These are phyloP conservation scores for Alternaria triticina DNA, from an alignment of 2,329 filamentous ascomycete species.

Conservation along the genomic window DNA sequence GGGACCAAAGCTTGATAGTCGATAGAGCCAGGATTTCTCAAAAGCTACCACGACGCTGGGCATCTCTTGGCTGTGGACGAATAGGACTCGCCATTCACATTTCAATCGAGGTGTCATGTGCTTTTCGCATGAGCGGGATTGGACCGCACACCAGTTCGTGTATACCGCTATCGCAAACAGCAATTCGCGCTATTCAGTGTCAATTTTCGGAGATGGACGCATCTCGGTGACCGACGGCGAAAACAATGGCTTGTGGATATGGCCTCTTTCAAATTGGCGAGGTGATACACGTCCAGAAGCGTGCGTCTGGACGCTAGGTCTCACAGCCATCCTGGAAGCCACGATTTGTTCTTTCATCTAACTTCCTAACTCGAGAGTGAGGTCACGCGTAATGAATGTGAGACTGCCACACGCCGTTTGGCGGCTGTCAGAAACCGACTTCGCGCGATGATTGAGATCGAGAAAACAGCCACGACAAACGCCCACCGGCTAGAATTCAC, in stretches of 20 bases:
- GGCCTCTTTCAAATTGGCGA: neutral
- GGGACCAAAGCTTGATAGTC: neutral
- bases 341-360: neutral
- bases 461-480: neutral
- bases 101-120: neutral
- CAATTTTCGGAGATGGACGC: neutral
- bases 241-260: neutral
- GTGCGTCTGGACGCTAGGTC: neutral
- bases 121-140: neutral
- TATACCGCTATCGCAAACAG: neutral
- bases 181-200: neutral
- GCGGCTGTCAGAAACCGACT: neutral
- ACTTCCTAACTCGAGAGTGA: neutral
- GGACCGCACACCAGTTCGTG: neutral
- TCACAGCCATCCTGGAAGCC: neutral
- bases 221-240: neutral
- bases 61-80: neutral
- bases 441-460: neutral
- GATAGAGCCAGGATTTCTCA: neutral
- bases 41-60: neutral
- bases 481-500: neutral
- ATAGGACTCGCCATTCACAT: neutral
- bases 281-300: neutral
- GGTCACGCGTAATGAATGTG: neutral
- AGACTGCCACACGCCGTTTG: too few species aligned